Conservation (phyloP, 2,329 filamentous ascomycete species). For the Zopfia rhizophila region DNA sequence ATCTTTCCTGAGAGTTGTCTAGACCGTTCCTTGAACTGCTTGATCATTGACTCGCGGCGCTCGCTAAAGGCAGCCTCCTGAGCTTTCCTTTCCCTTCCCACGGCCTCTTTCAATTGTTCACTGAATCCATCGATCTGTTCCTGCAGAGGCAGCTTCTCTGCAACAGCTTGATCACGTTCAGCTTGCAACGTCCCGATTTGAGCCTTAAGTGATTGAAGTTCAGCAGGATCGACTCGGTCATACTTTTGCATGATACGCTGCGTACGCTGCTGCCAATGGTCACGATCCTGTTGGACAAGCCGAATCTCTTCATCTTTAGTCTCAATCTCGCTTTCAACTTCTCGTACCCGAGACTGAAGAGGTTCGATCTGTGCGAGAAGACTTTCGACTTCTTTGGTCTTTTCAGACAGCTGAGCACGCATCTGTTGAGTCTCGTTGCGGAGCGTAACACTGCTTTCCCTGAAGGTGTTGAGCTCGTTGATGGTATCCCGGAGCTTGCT, state of each 20-base stretch:
- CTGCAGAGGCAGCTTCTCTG: conserved; percentile 62
- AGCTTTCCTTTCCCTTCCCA: conserved; percentile 53
- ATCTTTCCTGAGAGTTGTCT: conserved; percentile 74
- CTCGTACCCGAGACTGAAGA: conserved; percentile 79
- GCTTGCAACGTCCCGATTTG: conserved; percentile 67
- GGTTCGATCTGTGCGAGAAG: conserved; percentile 82
- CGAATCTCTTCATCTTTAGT: conserved; percentile 89
- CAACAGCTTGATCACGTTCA: conserved; percentile 65
- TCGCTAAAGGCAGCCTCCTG: conserved; percentile 59
- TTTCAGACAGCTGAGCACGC: conserved; percentile 79
- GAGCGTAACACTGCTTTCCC: conserved; percentile 91
- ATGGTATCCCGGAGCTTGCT: conserved; percentile 94
- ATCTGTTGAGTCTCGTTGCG: conserved; percentile 86
- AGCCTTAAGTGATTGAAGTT: conserved; percentile 88
- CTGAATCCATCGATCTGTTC: conserved; percentile 61
- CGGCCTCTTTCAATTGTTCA: conserved; percentile 53
- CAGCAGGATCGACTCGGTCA: conserved; percentile 91
- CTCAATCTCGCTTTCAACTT: conserved; percentile 82
- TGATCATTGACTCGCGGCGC: conserved; percentile 55
- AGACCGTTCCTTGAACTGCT: conserved; percentile 64
- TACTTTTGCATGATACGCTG: conserved; percentile 97
- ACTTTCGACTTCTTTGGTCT: conserved; percentile 77
- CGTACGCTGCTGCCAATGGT: conserved; percentile 94
- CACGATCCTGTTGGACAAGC: conserved; percentile 88
- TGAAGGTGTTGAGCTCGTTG: conserved; percentile 94